phyloP scores from a whole-genome alignment of 805 yeast genomes.

The Candida fluviatilis region DNA sequence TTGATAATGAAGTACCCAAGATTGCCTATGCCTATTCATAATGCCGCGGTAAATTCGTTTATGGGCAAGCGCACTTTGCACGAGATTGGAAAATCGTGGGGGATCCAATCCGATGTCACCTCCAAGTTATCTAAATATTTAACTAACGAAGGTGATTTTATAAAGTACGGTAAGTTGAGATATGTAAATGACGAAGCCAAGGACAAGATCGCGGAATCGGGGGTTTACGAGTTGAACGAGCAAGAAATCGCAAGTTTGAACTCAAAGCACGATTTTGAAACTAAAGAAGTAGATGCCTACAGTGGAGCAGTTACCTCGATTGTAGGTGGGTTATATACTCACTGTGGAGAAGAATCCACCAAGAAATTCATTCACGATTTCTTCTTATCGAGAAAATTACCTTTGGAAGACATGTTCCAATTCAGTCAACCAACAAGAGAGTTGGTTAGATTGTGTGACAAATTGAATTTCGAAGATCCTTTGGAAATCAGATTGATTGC shows the following conservation, averaged over 20 bases:
- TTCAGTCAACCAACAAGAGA: conserved; percentile 86
- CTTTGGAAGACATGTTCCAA: conserved; percentile 67
- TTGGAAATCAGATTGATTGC: conserved; percentile 73
- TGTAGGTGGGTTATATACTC: conserved; percentile 77
- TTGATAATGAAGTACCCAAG: conserved; percentile 80
- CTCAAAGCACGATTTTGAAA: conserved; percentile 19
- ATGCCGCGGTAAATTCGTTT: conserved; percentile 72
- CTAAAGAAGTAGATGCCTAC: conserved; percentile 42
- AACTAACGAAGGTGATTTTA: conserved; percentile 62
- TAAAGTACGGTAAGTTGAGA: conserved; percentile 68
- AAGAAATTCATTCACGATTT: conserved; percentile 68
- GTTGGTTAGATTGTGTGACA: conserved; percentile 68
- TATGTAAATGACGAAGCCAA: conserved; percentile 32
- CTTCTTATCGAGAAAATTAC: conserved; percentile 78
- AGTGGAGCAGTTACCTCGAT: conserved; percentile 79
- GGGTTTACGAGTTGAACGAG: conserved; percentile 41
- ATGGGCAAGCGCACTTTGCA: conserved; percentile 64
- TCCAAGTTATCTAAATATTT: conserved; percentile 63
- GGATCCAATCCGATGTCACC: conserved; percentile 72
- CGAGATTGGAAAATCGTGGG: conserved; percentile 77
- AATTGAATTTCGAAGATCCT: conserved; percentile 71
- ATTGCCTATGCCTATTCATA: conserved; percentile 74
- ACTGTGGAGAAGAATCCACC: conserved; percentile 61
- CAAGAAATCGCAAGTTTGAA: conserved; percentile 18
- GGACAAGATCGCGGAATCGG: conserved; percentile 39